Conservation (phyloP, 2,329 filamentous ascomycete species). For the Dryadomyces quercivorus region DNA sequence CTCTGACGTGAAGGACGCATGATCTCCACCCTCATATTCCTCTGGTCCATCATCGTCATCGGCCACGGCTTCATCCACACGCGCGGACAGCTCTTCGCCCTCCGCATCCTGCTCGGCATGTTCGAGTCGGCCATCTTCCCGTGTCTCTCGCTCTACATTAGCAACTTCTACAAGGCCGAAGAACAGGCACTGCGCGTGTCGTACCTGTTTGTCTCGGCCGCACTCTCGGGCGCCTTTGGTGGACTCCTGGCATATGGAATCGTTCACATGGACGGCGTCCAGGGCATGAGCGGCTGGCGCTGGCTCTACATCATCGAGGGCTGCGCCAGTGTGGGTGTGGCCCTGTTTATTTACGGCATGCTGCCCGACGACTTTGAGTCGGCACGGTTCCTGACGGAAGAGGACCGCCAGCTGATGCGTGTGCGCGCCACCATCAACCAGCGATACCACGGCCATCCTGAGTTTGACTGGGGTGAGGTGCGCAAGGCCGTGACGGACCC, state of each 20-base stretch:
- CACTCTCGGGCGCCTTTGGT: constrained; percentile 6
- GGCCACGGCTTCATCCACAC: constrained; percentile 44
- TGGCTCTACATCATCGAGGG: constrained; percentile 9
- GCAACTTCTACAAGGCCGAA: constrained; percentile 6
- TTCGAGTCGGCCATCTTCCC: constrained; percentile 50
- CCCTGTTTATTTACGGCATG: background rate
- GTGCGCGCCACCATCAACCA: background rate
- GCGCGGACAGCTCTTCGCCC: constrained; percentile 43
- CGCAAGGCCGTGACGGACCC: constrained; percentile 14
- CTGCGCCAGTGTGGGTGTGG: background rate
- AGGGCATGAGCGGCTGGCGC: constrained; percentile 4
- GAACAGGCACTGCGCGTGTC: constrained; percentile 4
- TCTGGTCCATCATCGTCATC: constrained; percentile 42
- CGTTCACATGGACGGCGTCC: constrained; percentile 2
- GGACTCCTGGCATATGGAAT: constrained; percentile 6
- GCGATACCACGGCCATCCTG: background rate
- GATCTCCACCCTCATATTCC: constrained; percentile 8
- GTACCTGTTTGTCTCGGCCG: constrained; percentile 3
- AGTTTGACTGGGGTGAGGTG: constrained; percentile 14
- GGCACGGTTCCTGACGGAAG: constrained; percentile 1
- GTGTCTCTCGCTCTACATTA: constrained; percentile 37
- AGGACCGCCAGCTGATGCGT: background rate
- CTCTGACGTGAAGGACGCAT: background rate
- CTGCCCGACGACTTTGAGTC: constrained; percentile 1
- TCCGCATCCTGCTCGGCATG: constrained; percentile 43